Percentiles rank a stretch among this genome's conserved stretches.
Evolutionary conservation across 164 flowering plant genomes (phyloP).

Genomic region (Kalanchoe fedtschenkoi): DNA sequence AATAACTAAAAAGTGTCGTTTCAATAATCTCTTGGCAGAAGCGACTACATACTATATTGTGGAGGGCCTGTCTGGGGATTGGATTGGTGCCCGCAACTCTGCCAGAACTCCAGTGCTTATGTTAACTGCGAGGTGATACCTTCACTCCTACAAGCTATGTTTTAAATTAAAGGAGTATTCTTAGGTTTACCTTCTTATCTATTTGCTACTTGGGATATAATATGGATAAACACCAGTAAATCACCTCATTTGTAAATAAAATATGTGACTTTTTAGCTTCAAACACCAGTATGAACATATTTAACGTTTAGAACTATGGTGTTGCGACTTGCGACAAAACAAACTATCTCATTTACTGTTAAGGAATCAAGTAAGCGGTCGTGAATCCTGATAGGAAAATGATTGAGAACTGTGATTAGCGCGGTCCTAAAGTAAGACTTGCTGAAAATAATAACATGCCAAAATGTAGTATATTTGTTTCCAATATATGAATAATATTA

Average conservation of each 20-base stretch:
- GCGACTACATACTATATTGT: constrained; percentile 68
- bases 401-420: neutral
- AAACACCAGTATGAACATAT: neutral
- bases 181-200: neutral
- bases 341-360: neutral
- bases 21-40: constrained; percentile 34
- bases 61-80: constrained; percentile 92
- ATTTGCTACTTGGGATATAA: neutral
- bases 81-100: constrained; percentile 87
- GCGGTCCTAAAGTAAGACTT: neutral
- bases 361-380: too few relatives aligned
- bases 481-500: neutral
- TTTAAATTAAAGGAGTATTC: neutral
- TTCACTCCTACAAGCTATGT: neutral
- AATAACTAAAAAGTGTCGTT: neutral
- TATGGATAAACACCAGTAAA: neutral
- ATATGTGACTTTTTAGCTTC: neutral
- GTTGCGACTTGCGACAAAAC: neutral
- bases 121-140: constrained; percentile 56
- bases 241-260: neutral
- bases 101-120: constrained; percentile 21
- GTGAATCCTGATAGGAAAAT: too few relatives aligned
- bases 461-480: neutral
- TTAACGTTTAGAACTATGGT: neutral
- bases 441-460: neutral